Evolutionary conservation across 768 basidiomycete genomes (phyloP).

Genomic region (Russula lepida): DNA sequence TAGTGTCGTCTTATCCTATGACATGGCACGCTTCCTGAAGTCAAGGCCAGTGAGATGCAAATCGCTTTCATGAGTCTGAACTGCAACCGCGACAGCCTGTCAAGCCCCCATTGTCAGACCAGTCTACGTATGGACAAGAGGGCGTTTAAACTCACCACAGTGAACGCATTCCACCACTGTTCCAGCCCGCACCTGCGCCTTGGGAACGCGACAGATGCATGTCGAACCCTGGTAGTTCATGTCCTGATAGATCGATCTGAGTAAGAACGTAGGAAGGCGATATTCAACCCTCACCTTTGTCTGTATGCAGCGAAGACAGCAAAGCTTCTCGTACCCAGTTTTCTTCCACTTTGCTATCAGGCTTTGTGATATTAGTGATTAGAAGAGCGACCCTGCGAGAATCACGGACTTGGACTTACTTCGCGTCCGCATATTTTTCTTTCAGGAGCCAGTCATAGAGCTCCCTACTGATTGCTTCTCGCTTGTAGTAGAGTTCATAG

Average conservation of each 20-base stretch:
- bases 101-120: slow-evolving; percentile 15
- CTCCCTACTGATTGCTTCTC: slow-evolving; percentile 87
- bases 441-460: slow-evolving; percentile 97
- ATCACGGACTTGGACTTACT: slow-evolving; percentile 53
- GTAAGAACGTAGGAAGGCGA: neutral
- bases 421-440: slow-evolving; percentile 93
- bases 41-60: neutral
- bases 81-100: slow-evolving; percentile 86
- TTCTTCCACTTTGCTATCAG: slow-evolving; percentile 99
- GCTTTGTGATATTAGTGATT: slow-evolving; percentile 33
- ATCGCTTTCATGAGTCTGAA: slow-evolving; percentile 57
- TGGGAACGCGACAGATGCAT: slow-evolving; percentile 96
- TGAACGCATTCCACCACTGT: slow-evolving; percentile 95
- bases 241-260: slow-evolving; percentile 45
- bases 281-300: slow-evolving; percentile 51
- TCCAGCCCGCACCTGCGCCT: slow-evolving; percentile 81
- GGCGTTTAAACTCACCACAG: slow-evolving; percentile 60
- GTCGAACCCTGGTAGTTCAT: slow-evolving; percentile 99
- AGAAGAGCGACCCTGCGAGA: neutral
- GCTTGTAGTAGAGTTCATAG: slow-evolving; percentile 97
- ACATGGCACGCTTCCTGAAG: neutral
- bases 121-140: neutral
- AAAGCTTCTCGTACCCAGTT: slow-evolving; percentile 94
- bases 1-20: neutral
- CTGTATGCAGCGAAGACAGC: slow-evolving; percentile 95